Base-by-base conservation (phyloP, 352 stramenopile genomes). In the Vaucheria bursata region DNA sequence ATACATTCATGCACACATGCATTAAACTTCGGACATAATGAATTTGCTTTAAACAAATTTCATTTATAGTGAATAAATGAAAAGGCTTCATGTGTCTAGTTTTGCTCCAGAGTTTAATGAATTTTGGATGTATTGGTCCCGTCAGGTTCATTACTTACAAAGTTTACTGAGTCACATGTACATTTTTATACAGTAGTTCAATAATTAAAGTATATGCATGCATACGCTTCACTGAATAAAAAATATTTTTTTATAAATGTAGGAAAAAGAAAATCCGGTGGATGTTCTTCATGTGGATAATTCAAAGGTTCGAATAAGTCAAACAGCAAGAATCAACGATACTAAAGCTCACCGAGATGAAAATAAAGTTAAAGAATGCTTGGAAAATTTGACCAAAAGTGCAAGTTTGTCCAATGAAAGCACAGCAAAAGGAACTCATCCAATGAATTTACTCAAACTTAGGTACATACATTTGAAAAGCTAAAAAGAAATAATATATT, bases 401-500 rank as follows among this genome's bases (percentile, higher is more conserved):
- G 83, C 84, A 12, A 59, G 49, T 38, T 73, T 69, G 37, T 69
- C 85, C 2, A 59, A 59, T 59, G 59, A 75, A 36, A 87, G 79
- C 65, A 92, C 86, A n/a, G 88, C 85, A 73, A 75, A 75, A 37
- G 92, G 91, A 50, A 88, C 91, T 65, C 87, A 98, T 81, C 88
- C 90, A 32, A 90, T 94, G 82, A 98, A 98, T 86, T 85, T 98
- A 33, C 87, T 98, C 35, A 90, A 90, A 52, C 88, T 98, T 7
- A 92, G 90, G 45, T 59, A n/a, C n/a, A n/a, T n/a, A n/a, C n/a
- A n/a, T n/a, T n/a, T n/a, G n/a, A n/a, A n/a, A n/a, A n/a, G n/a
- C n/a, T n/a, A n/a, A n/a, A n/a, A n/a, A n/a, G n/a, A n/a, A n/a
- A n/a, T n/a, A n/a, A n/a, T n/a, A n/a, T n/a, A n/a, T n/a, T n/a